phyloP scores from a whole-genome alignment of 83 land plant species.

The Thuja plicata region DNA sequence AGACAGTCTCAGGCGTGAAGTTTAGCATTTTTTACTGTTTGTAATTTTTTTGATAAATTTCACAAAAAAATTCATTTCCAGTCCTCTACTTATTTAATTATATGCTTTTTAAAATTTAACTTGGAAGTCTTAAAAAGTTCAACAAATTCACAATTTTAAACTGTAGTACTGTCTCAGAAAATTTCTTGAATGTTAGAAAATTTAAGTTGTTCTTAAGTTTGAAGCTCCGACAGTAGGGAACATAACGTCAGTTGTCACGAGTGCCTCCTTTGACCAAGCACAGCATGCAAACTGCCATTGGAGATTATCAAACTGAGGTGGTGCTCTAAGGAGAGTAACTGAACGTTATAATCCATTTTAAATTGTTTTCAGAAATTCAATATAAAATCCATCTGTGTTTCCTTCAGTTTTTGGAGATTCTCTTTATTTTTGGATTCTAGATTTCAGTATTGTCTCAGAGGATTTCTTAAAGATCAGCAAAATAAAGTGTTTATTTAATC shows the following conservation, averaged over 20 bases:
- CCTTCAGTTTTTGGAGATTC: background rate
- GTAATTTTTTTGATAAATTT: background rate
- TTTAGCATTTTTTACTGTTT: background rate
- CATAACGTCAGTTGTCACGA: background rate
- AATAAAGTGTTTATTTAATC: background rate
- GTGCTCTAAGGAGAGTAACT: background rate
- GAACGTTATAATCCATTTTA: too few relatives aligned
- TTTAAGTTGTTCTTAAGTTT: too few relatives aligned
- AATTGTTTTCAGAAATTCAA: background rate
- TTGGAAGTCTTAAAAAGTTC: background rate
- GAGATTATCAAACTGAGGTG: background rate
- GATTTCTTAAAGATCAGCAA: background rate
- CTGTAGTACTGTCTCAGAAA: too few relatives aligned
- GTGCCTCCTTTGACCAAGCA: background rate
- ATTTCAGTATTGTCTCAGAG: background rate
- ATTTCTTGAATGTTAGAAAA: background rate
- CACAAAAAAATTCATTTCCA: background rate
- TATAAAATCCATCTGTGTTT: background rate
- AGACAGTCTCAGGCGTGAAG: background rate
- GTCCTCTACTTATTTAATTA: too few relatives aligned
- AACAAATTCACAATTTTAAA: background rate
- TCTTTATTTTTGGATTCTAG: background rate
- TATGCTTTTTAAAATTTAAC: background rate
- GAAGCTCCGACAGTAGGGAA: background rate
- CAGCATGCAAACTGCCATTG: background rate